Base-by-base conservation (phyloP, 306 rosid genomes). In the Nissolia schottii region DNA sequence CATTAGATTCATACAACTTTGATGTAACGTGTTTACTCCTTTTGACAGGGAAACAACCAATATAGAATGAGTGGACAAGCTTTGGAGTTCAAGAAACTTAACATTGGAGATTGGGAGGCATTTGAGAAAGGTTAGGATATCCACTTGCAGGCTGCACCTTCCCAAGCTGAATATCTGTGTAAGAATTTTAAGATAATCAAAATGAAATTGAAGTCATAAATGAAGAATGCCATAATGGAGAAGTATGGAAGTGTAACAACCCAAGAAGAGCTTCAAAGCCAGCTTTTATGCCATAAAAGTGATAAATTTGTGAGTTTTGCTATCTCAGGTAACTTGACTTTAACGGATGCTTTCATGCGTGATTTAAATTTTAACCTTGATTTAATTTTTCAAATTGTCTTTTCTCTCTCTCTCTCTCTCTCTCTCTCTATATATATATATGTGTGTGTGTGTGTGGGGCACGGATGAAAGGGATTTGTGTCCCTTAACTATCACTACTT, bases 121-220 rank as follows among this genome's bases (percentile, higher is more conserved):
- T 89, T 78, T 84, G 87, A 89, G 35, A 89, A 89, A 27, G 87
- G 91, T 12, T 85, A 83, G 67, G 96, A 87, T 62, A 57, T 89
- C 20, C 89, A 85, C 71, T 67, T 82, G 85, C 91, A 89, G 71
- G 86, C 87, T 20, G 90, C 92, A 60, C 92, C 90, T 11, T 89
- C 92, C 29, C 90, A 87, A 82, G 92, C 90, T 34, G 90, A 87
- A 67, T 70, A 87, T 61, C 84, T 87, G 10, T 80, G 65, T 64
- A 87, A 82, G 83, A 84, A 87, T 78, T 87, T 67, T 49, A 82
- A 78, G 82, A 67, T 85, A 24, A 84, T 83, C 7, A 87, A 80
- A 55, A 89, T 85, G 67, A 85, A 85, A 40, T 67, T 85, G 80
- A 87, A 87, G 78, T 86, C 79, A 16, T 84, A 90, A 35, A 87